Evolutionary conservation across 139 green algal genomes (phyloP).

Genomic region (Asterochloris sp.): DNA sequence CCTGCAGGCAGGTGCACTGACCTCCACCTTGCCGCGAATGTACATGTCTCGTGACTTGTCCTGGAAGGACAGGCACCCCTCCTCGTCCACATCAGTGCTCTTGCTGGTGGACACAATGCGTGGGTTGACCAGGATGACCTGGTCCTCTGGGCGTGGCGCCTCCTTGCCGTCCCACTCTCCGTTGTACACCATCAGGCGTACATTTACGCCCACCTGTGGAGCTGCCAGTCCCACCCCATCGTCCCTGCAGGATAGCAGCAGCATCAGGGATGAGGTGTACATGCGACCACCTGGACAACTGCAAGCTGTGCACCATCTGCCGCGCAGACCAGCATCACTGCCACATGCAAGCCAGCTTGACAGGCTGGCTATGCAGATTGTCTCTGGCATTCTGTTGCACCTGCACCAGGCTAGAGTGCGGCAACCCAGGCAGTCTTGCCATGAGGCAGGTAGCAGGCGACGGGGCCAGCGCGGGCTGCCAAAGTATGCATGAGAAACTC

Average conservation of each 20-base stretch:
- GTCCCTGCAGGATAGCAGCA: conserved; percentile 58
- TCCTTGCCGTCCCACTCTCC: conserved; percentile 52
- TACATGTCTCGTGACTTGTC: background rate
- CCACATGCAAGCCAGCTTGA: too few relatives aligned
- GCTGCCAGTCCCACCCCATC: conserved; percentile 96
- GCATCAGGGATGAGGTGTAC: background rate
- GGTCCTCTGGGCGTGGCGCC: conserved; percentile 23
- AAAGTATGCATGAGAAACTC: background rate
- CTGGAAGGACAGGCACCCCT: conserved; percentile 90
- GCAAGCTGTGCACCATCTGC: too few relatives aligned
- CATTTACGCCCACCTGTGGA: conserved; percentile 95
- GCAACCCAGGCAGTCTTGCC: too few relatives aligned
- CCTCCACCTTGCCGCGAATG: background rate
- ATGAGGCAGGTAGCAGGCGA: background rate
- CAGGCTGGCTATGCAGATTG: too few relatives aligned
- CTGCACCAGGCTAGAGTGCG: too few relatives aligned
- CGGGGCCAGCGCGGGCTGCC: background rate
- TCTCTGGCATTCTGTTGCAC: too few relatives aligned
- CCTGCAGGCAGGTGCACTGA: background rate
- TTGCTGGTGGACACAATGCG: conserved; percentile 55
- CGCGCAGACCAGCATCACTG: too few relatives aligned
- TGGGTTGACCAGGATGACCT: conserved; percentile 95
- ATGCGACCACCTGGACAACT: too few relatives aligned
- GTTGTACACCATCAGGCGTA: conserved; percentile 98
- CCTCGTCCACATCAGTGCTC: conserved; percentile 57